Conservation (phyloP, 495 filamentous ascomycete species). For the Lentithecium fluviatile region DNA sequence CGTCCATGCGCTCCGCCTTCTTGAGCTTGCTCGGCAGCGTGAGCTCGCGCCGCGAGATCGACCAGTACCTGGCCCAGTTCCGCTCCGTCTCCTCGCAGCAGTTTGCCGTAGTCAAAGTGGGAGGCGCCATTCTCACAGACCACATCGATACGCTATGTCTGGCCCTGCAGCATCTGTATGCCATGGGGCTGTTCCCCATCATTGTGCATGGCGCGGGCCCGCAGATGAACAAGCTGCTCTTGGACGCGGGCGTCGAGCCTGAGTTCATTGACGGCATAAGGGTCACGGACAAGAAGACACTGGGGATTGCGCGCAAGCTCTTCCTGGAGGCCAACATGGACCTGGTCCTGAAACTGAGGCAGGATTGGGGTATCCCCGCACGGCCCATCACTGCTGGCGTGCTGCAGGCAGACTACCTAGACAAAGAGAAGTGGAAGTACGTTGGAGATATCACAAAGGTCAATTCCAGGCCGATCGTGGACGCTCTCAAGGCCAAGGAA, state of each 20-base stretch:
- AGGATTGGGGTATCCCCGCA: constrained; percentile 80
- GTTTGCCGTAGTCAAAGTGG: constrained; percentile 98
- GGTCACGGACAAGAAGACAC: constrained; percentile 92
- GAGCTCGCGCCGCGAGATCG: constrained; percentile 92
- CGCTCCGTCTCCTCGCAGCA: constrained; percentile 95
- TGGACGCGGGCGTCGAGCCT: constrained; percentile 89
- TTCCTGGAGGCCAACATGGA: constrained; percentile 97
- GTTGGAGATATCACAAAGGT: constrained; percentile 95
- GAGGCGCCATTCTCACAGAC: constrained; percentile 94
- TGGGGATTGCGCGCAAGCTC: constrained; percentile 83
- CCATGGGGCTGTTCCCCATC: constrained; percentile 93
- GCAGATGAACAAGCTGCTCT: constrained; percentile 90
- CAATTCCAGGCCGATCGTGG: constrained; percentile 86
- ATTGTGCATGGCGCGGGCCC: constrained; percentile 96
- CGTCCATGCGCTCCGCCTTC: constrained; percentile 75
- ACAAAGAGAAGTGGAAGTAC: constrained; percentile 90
- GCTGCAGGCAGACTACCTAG: constrained; percentile 90
- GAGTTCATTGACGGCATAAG: constrained; percentile 96
- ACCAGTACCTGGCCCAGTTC: constrained; percentile 98
- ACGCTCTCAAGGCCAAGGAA: constrained; percentile 86
- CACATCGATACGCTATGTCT: constrained; percentile 86
- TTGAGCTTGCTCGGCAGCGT: constrained; percentile 94
- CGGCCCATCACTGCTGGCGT: constrained; percentile 91
- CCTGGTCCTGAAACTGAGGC: constrained; percentile 84
- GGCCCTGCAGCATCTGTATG: constrained; percentile 86